A percentile compares a stretch with the other conserved stretches of the same genome.
Evolutionary conservation across 2,329 filamentous ascomycete genomes (phyloP).

Genomic region (Claviceps sorghi): DNA sequence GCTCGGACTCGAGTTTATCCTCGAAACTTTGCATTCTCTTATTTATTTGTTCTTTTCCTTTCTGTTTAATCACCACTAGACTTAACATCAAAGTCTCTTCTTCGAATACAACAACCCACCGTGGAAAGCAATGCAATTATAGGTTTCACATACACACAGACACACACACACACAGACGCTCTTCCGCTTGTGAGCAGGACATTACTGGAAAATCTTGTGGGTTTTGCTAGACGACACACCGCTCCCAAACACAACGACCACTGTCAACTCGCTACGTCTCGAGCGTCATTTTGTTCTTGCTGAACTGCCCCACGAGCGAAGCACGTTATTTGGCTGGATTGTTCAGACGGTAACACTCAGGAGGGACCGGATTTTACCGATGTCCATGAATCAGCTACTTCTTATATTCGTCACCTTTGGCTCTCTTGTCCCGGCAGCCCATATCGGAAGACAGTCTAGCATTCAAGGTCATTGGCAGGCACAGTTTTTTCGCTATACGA

Average conservation of each 20-base stretch:
- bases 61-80: not conserved
- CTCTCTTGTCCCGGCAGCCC: conserved; percentile 8
- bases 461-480: conserved; percentile 13
- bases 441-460: conserved; percentile 7
- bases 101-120: not conserved
- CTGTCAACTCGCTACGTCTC: not conserved
- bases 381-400: conserved; percentile 11
- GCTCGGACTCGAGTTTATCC: not conserved
- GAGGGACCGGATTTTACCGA: not conserved
- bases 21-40: not conserved
- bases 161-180: not conserved
- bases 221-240: not conserved
- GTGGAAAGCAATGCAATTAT: not conserved
- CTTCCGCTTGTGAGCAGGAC: not conserved
- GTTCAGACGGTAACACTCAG: not conserved
- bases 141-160: not conserved
- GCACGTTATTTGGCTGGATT: not conserved
- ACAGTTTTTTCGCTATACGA: conserved; percentile 14
- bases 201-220: not conserved
- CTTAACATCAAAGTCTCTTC: not conserved
- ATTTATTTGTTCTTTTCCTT: not conserved
- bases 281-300: not conserved
- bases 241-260: not conserved
- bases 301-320: not conserved
- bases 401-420: conserved; percentile 11